A percentile compares a stretch with the other conserved stretches of the same genome.
These are phyloP conservation scores for Candida tammaniensis DNA, from an alignment of 805 yeast species.

Conservation along the genomic window DNA sequence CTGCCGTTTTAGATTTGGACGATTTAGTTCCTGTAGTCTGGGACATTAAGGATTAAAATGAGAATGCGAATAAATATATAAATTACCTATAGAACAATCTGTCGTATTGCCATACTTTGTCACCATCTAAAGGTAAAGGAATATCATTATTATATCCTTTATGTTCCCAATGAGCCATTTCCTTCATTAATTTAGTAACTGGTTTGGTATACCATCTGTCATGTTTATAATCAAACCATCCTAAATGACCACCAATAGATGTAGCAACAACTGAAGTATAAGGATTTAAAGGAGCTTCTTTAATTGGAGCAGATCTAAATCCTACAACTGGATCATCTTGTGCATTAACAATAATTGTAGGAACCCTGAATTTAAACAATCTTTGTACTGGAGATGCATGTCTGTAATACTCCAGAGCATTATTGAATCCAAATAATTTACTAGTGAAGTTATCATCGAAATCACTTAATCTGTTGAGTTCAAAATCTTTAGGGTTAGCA, in stretches of 20 bases:
- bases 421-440: constrained; percentile 58
- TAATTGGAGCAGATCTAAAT: constrained; percentile 48
- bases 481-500: constrained; percentile 27
- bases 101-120: constrained; percentile 33
- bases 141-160: constrained; percentile 10
- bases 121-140: constrained; percentile 27
- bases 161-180: constrained; percentile 28
- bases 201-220: constrained; percentile 41
- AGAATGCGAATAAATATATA: too few species aligned
- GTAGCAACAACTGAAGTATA: constrained; percentile 55
- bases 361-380: constrained; percentile 55
- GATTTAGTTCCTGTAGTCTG: too few species aligned
- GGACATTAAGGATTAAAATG: too few species aligned
- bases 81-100: constrained; percentile 15
- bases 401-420: constrained; percentile 61
- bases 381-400: constrained; percentile 62
- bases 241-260: constrained; percentile 72
- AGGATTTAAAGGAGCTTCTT: constrained; percentile 54
- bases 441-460: constrained; percentile 66
- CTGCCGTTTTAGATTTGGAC: not conserved
- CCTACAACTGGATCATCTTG: constrained; percentile 67
- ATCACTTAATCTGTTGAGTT: constrained; percentile 43
- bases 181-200: constrained; percentile 30
- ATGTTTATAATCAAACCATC: constrained; percentile 37
- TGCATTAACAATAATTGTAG: constrained; percentile 58